phyloP scores from a whole-genome alignment of 1,284 basidiomycete species.

The Clitocybe nebularis region DNA sequence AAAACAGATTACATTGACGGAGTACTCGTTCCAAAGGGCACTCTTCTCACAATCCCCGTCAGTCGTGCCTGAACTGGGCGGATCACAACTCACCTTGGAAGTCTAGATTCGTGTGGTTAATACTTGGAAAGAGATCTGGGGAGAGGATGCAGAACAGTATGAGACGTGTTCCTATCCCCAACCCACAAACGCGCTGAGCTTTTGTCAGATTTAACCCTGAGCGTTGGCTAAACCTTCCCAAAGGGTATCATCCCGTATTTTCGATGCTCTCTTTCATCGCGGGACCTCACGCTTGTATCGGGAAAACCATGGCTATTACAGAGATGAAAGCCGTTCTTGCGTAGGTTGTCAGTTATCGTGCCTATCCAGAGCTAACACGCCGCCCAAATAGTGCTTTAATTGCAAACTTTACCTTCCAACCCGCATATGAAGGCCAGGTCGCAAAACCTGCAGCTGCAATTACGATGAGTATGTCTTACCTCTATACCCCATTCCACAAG shows the following conservation, averaged over 20 bases:
- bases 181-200: not conserved
- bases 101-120: slow-evolving; percentile 45
- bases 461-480: slow-evolving; percentile 37
- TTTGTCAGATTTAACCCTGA: slow-evolving; percentile 34
- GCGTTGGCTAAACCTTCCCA: slow-evolving; percentile 39
- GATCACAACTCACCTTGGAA: not conserved
- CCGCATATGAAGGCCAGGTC: slow-evolving; percentile 35
- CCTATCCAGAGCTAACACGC: not conserved
- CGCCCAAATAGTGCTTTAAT: slow-evolving; percentile 28
- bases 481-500: not conserved
- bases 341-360: slow-evolving; percentile 23
- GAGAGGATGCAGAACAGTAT: slow-evolving; percentile 43
- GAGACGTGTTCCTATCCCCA: slow-evolving; percentile 7
- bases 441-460: slow-evolving; percentile 35
- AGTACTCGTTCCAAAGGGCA: slow-evolving; percentile 23
- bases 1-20: slow-evolving; percentile 5
- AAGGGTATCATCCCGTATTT: slow-evolving; percentile 31
- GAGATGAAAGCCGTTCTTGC: slow-evolving; percentile 48
- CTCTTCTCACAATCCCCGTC: slow-evolving; percentile 43
- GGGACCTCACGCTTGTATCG: slow-evolving; percentile 47
- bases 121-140: slow-evolving; percentile 43
- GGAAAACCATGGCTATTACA: slow-evolving; percentile 48
- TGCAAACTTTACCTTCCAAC: slow-evolving; percentile 38
- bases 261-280: slow-evolving; percentile 43
- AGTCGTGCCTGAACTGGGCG: slow-evolving; percentile 12